Evolutionary conservation across 129 eudicot species (phyloP).

Genomic region (Silybum marianum): DNA sequence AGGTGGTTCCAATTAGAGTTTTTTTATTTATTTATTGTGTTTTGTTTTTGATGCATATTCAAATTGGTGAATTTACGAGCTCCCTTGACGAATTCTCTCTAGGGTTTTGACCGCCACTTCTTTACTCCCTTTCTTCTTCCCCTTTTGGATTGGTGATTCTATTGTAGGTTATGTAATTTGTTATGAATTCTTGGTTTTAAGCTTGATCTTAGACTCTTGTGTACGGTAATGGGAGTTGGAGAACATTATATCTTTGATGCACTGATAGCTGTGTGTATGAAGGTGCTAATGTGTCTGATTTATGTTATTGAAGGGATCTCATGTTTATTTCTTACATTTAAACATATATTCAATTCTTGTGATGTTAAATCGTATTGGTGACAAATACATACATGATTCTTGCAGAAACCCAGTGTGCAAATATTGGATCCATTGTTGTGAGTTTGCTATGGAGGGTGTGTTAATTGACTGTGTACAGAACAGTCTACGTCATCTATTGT

Average conservation of each 20-base stretch:
- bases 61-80: slow-evolving; percentile 6
- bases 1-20: neutral
- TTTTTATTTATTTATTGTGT: neutral
- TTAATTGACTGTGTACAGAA: slow-evolving; percentile 68
- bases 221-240: neutral
- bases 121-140: neutral
- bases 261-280: neutral
- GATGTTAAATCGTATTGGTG: neutral
- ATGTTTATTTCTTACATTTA: neutral
- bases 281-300: slow-evolving; percentile 6
- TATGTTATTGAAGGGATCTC: neutral
- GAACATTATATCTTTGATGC: neutral
- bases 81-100: slow-evolving; percentile 2
- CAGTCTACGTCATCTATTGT: slow-evolving; percentile 64
- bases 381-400: too few relatives aligned
- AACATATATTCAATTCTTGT: neutral
- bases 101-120: slow-evolving; percentile 25
- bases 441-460: slow-evolving; percentile 65
- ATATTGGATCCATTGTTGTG: slow-evolving; percentile 8
- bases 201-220: neutral
- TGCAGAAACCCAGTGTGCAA: neutral
- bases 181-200: slow-evolving; percentile 11
- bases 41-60: slow-evolving; percentile 1
- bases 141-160: neutral
- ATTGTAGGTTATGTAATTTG: neutral